Evolutionary conservation across 2,329 filamentous ascomycete species (phyloP).

Genomic region (Juglanconis oblonga): DNA sequence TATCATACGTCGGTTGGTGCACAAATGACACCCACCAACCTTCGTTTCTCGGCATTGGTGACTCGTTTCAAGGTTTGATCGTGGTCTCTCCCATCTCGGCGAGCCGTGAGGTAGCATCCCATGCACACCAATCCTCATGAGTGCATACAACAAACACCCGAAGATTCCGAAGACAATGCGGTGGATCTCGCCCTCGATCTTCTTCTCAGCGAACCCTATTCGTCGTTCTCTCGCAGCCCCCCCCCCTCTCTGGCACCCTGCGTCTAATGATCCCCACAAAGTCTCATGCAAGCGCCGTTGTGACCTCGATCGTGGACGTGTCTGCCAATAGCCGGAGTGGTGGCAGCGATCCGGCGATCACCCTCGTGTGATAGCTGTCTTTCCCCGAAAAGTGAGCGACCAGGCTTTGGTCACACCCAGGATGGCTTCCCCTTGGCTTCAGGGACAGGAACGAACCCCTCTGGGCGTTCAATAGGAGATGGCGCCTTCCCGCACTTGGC

Average conservation of each 20-base stretch:
- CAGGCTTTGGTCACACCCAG: not conserved
- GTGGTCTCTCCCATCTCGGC: not conserved
- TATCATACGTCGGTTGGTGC: not conserved
- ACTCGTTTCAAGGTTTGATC: not conserved
- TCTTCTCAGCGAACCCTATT: no score
- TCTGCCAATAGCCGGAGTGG: not conserved
- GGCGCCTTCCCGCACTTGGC: slow-evolving; percentile 11
- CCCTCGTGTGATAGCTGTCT: no score
- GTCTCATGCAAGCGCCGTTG: not conserved
- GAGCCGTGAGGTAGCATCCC: no score
- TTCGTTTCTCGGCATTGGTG: not conserved
- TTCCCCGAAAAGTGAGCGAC: no score
- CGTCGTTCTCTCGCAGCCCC: no score
- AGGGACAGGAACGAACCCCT: not conserved
- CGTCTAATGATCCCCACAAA: not conserved
- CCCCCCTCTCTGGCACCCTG: not conserved
- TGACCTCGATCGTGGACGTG: not conserved
- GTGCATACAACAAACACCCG: no score
- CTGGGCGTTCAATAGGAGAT: not conserved
- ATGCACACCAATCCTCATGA: no score
- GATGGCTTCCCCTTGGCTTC: not conserved
- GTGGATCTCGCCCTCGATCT: no score
- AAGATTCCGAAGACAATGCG: no score
- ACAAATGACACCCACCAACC: not conserved
- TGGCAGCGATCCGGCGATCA: no score